Conservation (phyloP, 2,329 filamentous ascomycete genomes). For the Sphaerulina musiva region DNA sequence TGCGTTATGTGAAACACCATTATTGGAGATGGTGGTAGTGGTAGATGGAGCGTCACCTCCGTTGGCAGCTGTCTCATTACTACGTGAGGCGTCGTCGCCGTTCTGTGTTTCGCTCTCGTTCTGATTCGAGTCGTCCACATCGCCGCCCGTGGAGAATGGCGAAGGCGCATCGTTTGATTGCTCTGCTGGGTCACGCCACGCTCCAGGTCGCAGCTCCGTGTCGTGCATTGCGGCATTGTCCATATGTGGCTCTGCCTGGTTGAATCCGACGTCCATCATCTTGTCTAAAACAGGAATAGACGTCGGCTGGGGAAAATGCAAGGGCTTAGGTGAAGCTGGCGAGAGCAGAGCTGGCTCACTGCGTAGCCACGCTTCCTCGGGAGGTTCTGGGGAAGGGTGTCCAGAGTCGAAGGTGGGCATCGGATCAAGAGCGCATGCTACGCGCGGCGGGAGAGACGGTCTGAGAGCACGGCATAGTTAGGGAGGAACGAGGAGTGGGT, state of each 20-base stretch:
- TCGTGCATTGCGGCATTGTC: slow-evolving; percentile 30
- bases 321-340: slow-evolving; percentile 63
- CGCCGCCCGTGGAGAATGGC: slow-evolving; percentile 20
- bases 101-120: slow-evolving; percentile 7
- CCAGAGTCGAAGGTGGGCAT: slow-evolving; percentile 22
- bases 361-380: slow-evolving; percentile 54
- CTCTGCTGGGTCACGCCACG: slow-evolving; percentile 31
- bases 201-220: slow-evolving; percentile 30
- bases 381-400: slow-evolving; percentile 33
- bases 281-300: slow-evolving; percentile 64
- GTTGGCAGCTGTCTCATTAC: slow-evolving; percentile 20
- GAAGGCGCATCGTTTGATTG: slow-evolving; percentile 11
- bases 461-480: slow-evolving; percentile 8
- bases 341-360: slow-evolving; percentile 54
- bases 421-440: slow-evolving; percentile 13
- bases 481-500: not conserved
- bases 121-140: slow-evolving; percentile 6
- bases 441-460: slow-evolving; percentile 1
- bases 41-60: slow-evolving; percentile 12
- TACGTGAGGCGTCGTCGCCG: slow-evolving; percentile 16
- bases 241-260: slow-evolving; percentile 58
- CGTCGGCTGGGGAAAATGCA: slow-evolving; percentile 61
- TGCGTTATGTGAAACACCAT: slow-evolving; percentile 20
- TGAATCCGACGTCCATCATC: slow-evolving; percentile 66
- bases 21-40: slow-evolving; percentile 13